Evolutionary conservation across 495 filamentous ascomycete genomes (phyloP).

Genomic region (Penicillium silybi): DNA sequence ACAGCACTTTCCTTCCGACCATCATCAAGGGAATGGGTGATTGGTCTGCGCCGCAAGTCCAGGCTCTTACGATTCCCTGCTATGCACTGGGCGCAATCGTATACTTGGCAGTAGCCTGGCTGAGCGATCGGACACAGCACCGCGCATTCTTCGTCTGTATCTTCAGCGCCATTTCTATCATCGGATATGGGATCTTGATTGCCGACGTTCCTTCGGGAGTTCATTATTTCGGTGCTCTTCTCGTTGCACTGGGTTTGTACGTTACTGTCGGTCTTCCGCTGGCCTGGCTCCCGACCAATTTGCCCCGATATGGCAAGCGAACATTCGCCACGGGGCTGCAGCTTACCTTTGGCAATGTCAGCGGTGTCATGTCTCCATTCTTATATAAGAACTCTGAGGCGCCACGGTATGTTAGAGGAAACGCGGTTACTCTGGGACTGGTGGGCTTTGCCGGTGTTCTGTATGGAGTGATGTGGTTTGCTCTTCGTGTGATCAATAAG

Average conservation of each 20-base stretch:
- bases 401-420: constrained; percentile 40
- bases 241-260: constrained; percentile 69
- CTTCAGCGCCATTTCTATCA: constrained; percentile 55
- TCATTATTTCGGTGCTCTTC: constrained; percentile 68
- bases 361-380: constrained; percentile 67
- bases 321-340: constrained; percentile 68
- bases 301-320: constrained; percentile 68
- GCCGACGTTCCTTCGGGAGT: constrained; percentile 55
- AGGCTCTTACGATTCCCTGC: constrained; percentile 75
- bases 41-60: constrained; percentile 59
- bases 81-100: constrained; percentile 65
- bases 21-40: constrained; percentile 66
- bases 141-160: constrained; percentile 58
- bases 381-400: constrained; percentile 39
- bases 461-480: constrained; percentile 52
- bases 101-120: constrained; percentile 57
- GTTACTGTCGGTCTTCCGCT: constrained; percentile 66
- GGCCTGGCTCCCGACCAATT: constrained; percentile 58
- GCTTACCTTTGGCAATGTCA: constrained; percentile 60
- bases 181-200: constrained; percentile 66
- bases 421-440: constrained; percentile 45
- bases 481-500: constrained; percentile 52
- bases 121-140: constrained; percentile 58
- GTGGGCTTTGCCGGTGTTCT: constrained; percentile 38
- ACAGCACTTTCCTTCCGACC: constrained; percentile 71